Evolutionary conservation across 306 rosid genomes (phyloP).

Genomic region (Inga laurina): DNA sequence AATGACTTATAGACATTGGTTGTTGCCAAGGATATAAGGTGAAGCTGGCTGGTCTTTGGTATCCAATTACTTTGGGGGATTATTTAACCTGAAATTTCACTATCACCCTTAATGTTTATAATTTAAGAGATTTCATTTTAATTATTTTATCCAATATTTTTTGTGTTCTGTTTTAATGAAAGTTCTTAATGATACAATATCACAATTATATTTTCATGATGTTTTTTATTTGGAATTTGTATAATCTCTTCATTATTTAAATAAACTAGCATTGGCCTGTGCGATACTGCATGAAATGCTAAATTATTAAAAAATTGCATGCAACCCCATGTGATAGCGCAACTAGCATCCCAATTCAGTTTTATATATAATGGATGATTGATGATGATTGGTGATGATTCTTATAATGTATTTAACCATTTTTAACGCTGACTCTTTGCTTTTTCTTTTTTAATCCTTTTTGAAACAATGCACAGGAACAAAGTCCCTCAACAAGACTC

Average conservation of each 20-base stretch:
- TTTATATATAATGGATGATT: neutral
- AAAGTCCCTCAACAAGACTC: slow-evolving; percentile 73
- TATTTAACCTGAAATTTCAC: neutral
- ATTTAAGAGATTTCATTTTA: neutral
- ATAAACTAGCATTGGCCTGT: neutral
- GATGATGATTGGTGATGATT: neutral
- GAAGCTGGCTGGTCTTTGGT: neutral
- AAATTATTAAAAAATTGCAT: neutral
- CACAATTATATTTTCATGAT: neutral
- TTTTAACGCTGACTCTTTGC: neutral
- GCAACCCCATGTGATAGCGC: neutral
- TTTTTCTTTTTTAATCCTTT: neutral
- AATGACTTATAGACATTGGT: neutral
- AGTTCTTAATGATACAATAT: neutral
- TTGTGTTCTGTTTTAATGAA: neutral
- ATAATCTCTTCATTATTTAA: slow-evolving; percentile 2
- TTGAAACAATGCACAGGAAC: slow-evolving; percentile 52
- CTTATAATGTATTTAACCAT: slow-evolving; percentile 22
- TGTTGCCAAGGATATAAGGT: neutral
- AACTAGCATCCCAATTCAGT: neutral
- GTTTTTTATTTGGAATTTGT: slow-evolving; percentile 9
- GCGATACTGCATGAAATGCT: neutral
- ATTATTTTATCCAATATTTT: neutral
- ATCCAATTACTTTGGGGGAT: neutral
- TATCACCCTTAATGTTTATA: neutral